Conservation (phyloP, 1,284 basidiomycete genomes). For the Mycena citricolor region DNA sequence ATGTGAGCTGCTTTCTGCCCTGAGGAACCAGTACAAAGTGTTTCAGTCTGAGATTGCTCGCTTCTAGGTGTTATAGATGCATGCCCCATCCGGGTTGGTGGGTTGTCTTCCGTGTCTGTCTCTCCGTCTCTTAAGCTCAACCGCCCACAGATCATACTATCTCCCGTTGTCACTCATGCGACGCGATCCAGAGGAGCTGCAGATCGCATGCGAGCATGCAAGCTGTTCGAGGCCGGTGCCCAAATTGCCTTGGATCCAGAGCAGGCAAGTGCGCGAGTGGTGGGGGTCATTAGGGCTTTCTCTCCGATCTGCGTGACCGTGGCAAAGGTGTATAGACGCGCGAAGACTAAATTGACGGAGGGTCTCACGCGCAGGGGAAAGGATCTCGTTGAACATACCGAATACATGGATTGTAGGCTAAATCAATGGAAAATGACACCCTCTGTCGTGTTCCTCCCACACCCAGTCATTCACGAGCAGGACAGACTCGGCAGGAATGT, state of each 20-base stretch:
- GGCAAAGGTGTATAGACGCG: too few species aligned
- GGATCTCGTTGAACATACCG: too few species aligned
- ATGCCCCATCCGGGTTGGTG: constrained; percentile 61
- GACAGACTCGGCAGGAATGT: too few species aligned
- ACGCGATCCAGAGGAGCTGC: constrained; percentile 60
- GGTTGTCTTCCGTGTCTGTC: constrained; percentile 22
- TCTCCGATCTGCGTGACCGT: too few species aligned
- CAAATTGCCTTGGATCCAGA: too few species aligned
- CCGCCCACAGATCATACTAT: constrained; percentile 56
- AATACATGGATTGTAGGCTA: too few species aligned
- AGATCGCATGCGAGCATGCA: constrained; percentile 57
- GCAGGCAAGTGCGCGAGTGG: constrained; percentile 64
- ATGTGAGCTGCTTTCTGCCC: constrained; percentile 47
- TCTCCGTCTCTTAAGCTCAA: background rate
- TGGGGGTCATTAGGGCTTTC: too few species aligned
- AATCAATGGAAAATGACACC: too few species aligned
- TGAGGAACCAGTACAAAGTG: constrained; percentile 49
- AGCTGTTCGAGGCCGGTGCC: constrained; percentile 60
- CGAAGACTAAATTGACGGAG: too few species aligned
- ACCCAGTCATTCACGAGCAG: too few species aligned
- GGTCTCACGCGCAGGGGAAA: too few species aligned
- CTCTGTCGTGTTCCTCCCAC: too few species aligned
- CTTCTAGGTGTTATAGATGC: constrained; percentile 68
- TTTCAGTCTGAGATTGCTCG: constrained; percentile 57
- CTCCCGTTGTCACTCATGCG: constrained; percentile 64